A percentile compares a stretch with the other conserved stretches of the same genome.
Conservation (phyloP, 2,329 filamentous ascomycete genomes). For the Neopestalotiopsis sp. region DNA sequence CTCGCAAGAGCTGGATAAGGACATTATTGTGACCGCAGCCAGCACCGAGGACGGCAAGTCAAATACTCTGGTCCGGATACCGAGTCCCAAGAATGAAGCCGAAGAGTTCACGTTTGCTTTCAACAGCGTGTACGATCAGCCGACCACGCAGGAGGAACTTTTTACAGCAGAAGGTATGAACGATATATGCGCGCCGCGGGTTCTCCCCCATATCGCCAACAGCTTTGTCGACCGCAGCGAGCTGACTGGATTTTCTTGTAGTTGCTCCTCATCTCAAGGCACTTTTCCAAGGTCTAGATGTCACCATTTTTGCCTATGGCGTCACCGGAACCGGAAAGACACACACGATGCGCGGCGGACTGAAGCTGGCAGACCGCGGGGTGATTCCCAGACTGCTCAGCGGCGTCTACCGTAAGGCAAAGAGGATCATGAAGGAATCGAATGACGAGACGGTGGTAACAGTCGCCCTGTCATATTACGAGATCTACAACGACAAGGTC, state of each 20-base stretch:
- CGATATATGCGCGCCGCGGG: background rate
- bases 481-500: constrained; percentile 97
- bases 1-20: constrained; percentile 82
- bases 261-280: constrained; percentile 90
- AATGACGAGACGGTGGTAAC: constrained; percentile 71
- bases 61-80: constrained; percentile 79
- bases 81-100: constrained; percentile 88
- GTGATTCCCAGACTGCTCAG: constrained; percentile 87
- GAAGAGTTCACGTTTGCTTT: constrained; percentile 96
- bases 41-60: constrained; percentile 65
- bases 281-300: constrained; percentile 86
- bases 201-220: background rate
- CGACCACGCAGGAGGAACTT: constrained; percentile 81
- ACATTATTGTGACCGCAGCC: constrained; percentile 79
- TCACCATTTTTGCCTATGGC: constrained; percentile 91
- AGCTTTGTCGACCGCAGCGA: constrained; percentile 5
- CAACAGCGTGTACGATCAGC: constrained; percentile 86
- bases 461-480: constrained; percentile 87
- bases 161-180: constrained; percentile 85
- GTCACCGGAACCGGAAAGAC: constrained; percentile 95
- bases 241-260: constrained; percentile 43
- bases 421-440: constrained; percentile 84
- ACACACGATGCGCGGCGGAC: constrained; percentile 92
- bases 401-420: constrained; percentile 81
- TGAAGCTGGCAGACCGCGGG: constrained; percentile 83